Percentiles rank a stretch among this genome's conserved stretches.
These are phyloP conservation scores for Neurospora hispaniola DNA, from an alignment of 495 filamentous ascomycete genomes.

Conservation along the genomic window DNA sequence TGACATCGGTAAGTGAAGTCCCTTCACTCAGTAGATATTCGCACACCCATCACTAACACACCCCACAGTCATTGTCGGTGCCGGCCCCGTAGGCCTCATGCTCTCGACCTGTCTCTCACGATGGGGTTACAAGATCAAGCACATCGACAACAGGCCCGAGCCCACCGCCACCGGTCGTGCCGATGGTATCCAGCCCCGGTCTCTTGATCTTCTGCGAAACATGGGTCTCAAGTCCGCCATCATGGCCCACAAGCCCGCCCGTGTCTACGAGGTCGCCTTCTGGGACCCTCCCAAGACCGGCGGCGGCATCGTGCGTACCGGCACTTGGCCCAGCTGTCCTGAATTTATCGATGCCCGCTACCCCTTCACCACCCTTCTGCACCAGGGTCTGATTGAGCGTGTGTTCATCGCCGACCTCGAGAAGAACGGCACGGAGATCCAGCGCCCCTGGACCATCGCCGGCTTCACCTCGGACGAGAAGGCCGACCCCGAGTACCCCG, in stretches of 20 bases:
- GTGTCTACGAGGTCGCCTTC: slow-evolving; percentile 68
- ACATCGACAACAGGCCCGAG: slow-evolving; percentile 61
- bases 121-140: slow-evolving; percentile 57
- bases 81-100: slow-evolving; percentile 79
- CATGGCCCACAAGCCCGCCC: slow-evolving; percentile 64
- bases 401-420: slow-evolving; percentile 58
- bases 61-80: slow-evolving; percentile 67
- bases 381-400: slow-evolving; percentile 67
- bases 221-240: slow-evolving; percentile 61
- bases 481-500: slow-evolving; percentile 48
- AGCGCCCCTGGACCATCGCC: slow-evolving; percentile 49
- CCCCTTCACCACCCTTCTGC: slow-evolving; percentile 63
- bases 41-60: neutral
- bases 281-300: slow-evolving; percentile 55
- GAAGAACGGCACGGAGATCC: slow-evolving; percentile 45
- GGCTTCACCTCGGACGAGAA: slow-evolving; percentile 52
- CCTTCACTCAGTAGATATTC: neutral
- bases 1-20: slow-evolving; percentile 22
- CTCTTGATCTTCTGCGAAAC: slow-evolving; percentile 64
- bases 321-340: slow-evolving; percentile 62
- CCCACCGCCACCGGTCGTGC: slow-evolving; percentile 63
- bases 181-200: slow-evolving; percentile 73
- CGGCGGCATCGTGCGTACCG: slow-evolving; percentile 53
- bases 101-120: slow-evolving; percentile 71
- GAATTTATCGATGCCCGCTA: slow-evolving; percentile 65